Conservation (phyloP, 2,329 filamentous ascomycete species). For the Colletotrichum sp. region DNA sequence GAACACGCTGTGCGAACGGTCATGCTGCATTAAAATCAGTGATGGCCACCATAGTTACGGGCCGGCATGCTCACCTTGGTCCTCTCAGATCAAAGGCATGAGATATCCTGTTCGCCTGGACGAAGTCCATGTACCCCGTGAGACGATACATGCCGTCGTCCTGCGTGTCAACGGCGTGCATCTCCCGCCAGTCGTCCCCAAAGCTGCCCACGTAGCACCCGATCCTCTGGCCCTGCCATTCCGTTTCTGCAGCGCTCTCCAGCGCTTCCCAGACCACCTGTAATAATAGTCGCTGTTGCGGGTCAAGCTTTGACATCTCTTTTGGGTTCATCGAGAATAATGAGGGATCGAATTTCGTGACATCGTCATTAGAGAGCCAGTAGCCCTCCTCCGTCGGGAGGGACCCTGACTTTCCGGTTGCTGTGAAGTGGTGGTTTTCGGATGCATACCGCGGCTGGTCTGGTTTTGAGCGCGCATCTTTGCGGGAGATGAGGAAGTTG, state of each 20-base stretch:
- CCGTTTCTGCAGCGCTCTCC: slow-evolving; percentile 29
- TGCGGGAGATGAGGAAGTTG: slow-evolving; percentile 7
- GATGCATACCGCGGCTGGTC: not conserved
- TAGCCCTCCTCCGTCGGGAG: slow-evolving; percentile 4
- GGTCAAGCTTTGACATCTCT: slow-evolving; percentile 31
- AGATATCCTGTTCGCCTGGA: slow-evolving; percentile 26
- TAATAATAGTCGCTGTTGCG: slow-evolving; percentile 33
- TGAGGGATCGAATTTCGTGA: slow-evolving; percentile 1
- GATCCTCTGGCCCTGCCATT: slow-evolving; percentile 28
- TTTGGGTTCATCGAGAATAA: slow-evolving; percentile 30
- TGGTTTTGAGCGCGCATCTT: slow-evolving; percentile 4
- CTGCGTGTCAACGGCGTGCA: slow-evolving; percentile 18
- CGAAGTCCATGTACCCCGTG: slow-evolving; percentile 24
- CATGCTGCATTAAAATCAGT: slow-evolving; percentile 26
- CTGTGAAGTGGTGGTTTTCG: not conserved
- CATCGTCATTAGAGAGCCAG: not conserved
- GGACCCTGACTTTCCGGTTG: not conserved
- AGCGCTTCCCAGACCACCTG: slow-evolving; percentile 36
- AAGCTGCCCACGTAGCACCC: slow-evolving; percentile 32
- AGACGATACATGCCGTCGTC: not conserved
- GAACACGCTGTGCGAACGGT: slow-evolving; percentile 41
- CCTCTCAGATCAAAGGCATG: slow-evolving; percentile 20
- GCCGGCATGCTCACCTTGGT: not conserved
- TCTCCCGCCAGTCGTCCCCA: slow-evolving; percentile 28
- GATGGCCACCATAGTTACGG: not conserved